phyloP scores from a whole-genome alignment of 257 asterid species.

The Solanum ahanhuiri region DNA sequence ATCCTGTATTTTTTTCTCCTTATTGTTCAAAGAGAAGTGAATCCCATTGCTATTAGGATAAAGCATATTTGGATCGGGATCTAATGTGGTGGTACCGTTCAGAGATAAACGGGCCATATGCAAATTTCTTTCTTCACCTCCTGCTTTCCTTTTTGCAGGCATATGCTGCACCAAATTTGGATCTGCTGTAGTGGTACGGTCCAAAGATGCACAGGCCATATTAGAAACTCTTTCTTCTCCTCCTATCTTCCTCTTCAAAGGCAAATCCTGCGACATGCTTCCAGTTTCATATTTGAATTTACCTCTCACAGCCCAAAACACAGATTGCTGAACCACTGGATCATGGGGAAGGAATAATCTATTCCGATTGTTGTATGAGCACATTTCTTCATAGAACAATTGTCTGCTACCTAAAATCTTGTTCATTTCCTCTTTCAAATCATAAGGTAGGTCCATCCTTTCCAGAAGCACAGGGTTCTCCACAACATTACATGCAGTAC shows the following conservation, averaged over 20 bases:
- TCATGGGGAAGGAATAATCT: constrained; percentile 25
- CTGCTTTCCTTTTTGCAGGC: not conserved
- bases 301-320: constrained; percentile 19
- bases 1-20: constrained; percentile 1
- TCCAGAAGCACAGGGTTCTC: constrained; percentile 31
- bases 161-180: not conserved
- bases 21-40: not conserved
- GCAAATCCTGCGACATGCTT: not conserved
- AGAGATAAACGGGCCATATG: not conserved
- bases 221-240: constrained; percentile 8
- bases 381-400: constrained; percentile 35
- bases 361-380: constrained; percentile 29
- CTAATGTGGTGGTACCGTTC: not conserved
- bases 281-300: not conserved
- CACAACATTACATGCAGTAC: constrained; percentile 14
- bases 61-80: not conserved
- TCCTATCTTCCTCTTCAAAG: constrained; percentile 19
- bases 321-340: constrained; percentile 8
- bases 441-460: constrained; percentile 11
- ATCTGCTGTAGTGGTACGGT: not conserved
- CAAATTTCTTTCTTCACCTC: not conserved
- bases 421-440: constrained; percentile 21
- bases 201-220: not conserved
- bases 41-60: not conserved
- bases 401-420: constrained; percentile 36